These are phyloP conservation scores for Nakazawaea anatomiae DNA, from an alignment of 805 yeast species.

Conservation along the genomic window DNA sequence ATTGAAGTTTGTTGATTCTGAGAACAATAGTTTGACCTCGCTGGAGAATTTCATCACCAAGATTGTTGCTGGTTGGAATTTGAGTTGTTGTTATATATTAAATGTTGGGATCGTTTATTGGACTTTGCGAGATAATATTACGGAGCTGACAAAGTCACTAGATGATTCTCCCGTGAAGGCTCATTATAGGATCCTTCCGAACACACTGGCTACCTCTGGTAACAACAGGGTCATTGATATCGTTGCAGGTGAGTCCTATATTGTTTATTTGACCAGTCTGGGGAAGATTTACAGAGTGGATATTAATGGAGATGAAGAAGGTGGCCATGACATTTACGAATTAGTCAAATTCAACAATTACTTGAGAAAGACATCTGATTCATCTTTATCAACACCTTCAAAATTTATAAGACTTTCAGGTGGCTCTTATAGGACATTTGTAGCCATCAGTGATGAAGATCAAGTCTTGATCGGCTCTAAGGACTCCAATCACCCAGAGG, in stretches of 20 bases:
- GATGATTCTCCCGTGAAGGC: constrained; percentile 30
- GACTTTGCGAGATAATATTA: constrained; percentile 29
- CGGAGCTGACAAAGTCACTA: constrained; percentile 14
- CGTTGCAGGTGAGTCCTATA: constrained; percentile 43
- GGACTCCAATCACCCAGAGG: constrained; percentile 21
- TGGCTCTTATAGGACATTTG: constrained; percentile 50
- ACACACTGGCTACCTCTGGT: constrained; percentile 29
- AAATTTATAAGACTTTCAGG: constrained; percentile 49
- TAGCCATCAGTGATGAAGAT: constrained; percentile 48
- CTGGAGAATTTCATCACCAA: constrained; percentile 30
- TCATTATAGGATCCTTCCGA: constrained; percentile 33
- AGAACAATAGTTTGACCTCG: constrained; percentile 3
- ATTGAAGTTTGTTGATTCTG: constrained; percentile 30
- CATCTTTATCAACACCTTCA: constrained; percentile 16
- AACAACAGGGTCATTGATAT: constrained; percentile 42
- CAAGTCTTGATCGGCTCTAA: constrained; percentile 35
- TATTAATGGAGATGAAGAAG: constrained; percentile 16
- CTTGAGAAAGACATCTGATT: constrained; percentile 18
- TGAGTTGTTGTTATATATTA: constrained; percentile 42
- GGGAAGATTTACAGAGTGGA: constrained; percentile 36
- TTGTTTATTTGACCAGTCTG: constrained; percentile 41
- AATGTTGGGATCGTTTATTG: constrained; percentile 55
- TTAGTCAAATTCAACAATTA: constrained; percentile 27
- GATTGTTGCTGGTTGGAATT: constrained; percentile 65
- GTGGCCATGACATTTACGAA: constrained; percentile 15